Evolutionary conservation across 1,284 basidiomycete species (phyloP).

Genomic region (Apiotrichum gamsii): DNA sequence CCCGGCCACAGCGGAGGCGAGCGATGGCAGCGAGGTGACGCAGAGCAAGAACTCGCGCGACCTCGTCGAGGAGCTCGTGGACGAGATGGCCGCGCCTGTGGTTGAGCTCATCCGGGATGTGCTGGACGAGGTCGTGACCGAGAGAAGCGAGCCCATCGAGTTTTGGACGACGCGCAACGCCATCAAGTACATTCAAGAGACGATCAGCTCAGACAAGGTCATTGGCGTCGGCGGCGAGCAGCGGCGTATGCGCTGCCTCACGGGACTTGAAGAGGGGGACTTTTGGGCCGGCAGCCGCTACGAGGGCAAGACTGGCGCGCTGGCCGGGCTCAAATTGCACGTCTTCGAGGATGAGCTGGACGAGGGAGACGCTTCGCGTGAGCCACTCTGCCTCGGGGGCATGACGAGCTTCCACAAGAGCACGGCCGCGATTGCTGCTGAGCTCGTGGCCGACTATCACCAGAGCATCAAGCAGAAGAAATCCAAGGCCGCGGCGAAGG

Average conservation of each 20-base stretch:
- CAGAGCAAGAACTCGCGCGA: conserved; percentile 42
- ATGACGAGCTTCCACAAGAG: conserved; percentile 27
- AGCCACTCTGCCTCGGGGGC: conserved; percentile 2
- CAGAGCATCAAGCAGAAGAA: too few species aligned
- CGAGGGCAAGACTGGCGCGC: conserved; percentile 25
- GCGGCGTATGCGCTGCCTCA: conserved; percentile 33
- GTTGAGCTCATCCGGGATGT: conserved; percentile 58
- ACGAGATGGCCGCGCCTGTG: conserved; percentile 64
- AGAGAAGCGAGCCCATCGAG: conserved; percentile 44
- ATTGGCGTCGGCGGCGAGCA: conserved; percentile 40
- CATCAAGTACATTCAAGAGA: conserved; percentile 48
- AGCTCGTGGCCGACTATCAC: conserved; percentile 27
- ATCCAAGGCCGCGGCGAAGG: too few species aligned
- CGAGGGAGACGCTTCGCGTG: not conserved
- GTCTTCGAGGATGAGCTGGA: conserved; percentile 20
- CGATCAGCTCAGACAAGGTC: conserved; percentile 27
- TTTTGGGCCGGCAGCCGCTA: conserved; percentile 44
- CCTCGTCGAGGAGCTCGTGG: conserved; percentile 43
- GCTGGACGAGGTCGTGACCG: conserved; percentile 4
- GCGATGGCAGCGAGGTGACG: conserved; percentile 15
- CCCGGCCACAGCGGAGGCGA: too few species aligned
- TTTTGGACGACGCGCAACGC: conserved; percentile 77
- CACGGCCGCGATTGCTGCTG: conserved; percentile 16
- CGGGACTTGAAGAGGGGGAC: conserved; percentile 36
- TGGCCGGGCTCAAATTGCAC: conserved; percentile 26